These are phyloP conservation scores for Diutina sp. DNA, from an alignment of 1,139 yeast species.

Conservation along the genomic window DNA sequence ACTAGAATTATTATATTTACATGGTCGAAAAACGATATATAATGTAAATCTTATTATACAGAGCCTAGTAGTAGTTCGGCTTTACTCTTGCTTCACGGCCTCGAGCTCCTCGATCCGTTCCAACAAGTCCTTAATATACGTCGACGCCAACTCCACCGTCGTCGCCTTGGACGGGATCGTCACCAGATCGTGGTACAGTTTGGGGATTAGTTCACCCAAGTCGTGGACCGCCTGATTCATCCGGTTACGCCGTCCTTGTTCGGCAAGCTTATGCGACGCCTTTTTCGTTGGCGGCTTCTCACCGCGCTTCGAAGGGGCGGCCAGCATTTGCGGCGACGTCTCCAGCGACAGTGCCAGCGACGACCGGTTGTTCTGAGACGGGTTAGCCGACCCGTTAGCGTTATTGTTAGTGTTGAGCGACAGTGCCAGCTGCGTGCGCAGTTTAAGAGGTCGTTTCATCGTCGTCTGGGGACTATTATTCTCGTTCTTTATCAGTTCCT, in stretches of 20 bases:
- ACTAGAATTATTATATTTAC: not conserved
- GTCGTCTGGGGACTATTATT: not conserved
- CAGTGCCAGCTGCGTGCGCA: not conserved
- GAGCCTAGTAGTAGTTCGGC: not conserved
- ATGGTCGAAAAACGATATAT: not conserved
- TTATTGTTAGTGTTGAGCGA: not conserved
- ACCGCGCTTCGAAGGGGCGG: conserved; percentile 2
- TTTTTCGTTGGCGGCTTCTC: conserved; percentile 34
- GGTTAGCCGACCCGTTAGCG: not conserved
- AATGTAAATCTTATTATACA: not conserved
- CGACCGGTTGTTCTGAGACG: not conserved
- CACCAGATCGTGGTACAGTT: conserved; percentile 43
- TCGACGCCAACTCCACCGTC: conserved; percentile 81
- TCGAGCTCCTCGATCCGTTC: conserved; percentile 3
- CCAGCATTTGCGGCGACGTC: not conserved
- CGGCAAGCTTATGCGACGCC: conserved; percentile 86
- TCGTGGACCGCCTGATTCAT: conserved; percentile 81
- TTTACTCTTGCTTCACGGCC: not conserved
- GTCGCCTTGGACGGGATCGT: conserved; percentile 78
- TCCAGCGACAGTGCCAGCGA: not conserved
- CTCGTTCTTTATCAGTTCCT: conserved; percentile 6
- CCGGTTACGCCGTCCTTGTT: conserved; percentile 88
- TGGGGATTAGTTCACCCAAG: conserved; percentile 56
- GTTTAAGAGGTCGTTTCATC: not conserved
- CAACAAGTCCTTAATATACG: conserved; percentile 45